phyloP scores from a whole-genome alignment of 129 eudicot species.

The Helianthus annuus region DNA sequence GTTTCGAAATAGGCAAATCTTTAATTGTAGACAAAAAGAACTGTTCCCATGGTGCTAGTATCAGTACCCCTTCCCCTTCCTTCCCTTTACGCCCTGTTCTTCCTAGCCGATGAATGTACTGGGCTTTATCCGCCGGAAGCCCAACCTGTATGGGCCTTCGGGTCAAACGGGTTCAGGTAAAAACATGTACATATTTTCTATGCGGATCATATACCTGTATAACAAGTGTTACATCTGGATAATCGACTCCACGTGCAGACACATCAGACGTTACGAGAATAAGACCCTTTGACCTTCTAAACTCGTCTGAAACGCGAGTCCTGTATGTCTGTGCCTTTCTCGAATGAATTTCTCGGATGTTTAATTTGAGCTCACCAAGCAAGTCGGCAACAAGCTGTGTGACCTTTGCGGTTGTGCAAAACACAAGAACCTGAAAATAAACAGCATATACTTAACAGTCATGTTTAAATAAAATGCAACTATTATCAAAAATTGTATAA shows the following conservation, averaged over 20 bases:
- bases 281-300: constrained; percentile 85
- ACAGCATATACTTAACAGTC: neutral
- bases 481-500: constrained; percentile 9
- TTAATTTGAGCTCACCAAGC: constrained; percentile 80
- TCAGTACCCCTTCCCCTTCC: constrained; percentile 80
- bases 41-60: constrained; percentile 94
- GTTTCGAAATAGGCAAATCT: constrained; percentile 71
- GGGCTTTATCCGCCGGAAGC: constrained; percentile 77
- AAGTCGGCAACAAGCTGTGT: constrained; percentile 82
- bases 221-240: constrained; percentile 98
- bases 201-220: constrained; percentile 64
- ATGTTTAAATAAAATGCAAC: neutral
- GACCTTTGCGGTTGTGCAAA: constrained; percentile 99
- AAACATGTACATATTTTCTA: neutral
- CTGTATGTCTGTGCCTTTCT: constrained; percentile 93
- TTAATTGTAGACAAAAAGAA: constrained; percentile 64
- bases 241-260: constrained; percentile 99
- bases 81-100: constrained; percentile 96
- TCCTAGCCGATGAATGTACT: constrained; percentile 90
- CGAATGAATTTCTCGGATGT: constrained; percentile 95
- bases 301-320: constrained; percentile 89
- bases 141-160: constrained; percentile 56
- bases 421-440: constrained; percentile 74
- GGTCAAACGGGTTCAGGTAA: constrained; percentile 6
- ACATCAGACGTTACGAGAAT: constrained; percentile 98